A percentile compares a stretch with the other conserved stretches of the same genome.
Evolutionary conservation across 2,329 filamentous ascomycete species (phyloP).

Genomic region (Sclerotiophoma versabilis): DNA sequence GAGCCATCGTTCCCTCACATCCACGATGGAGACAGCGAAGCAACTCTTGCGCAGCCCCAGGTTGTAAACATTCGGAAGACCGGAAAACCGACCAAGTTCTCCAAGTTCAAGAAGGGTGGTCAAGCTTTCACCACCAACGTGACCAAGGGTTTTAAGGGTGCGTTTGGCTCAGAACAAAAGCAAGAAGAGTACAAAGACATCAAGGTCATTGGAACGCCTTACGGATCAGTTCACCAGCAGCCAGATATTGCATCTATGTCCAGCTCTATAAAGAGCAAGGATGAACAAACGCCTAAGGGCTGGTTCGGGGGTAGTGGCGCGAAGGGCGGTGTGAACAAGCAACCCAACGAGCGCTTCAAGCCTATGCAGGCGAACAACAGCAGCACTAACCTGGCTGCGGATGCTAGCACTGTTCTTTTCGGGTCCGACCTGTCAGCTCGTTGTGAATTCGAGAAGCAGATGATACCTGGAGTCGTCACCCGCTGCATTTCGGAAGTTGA

Average conservation of each 20-base stretch:
- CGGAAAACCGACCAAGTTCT: constrained; percentile 93
- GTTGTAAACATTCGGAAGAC: constrained; percentile 90
- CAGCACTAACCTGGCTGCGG: constrained; percentile 50
- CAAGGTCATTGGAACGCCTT: constrained; percentile 58
- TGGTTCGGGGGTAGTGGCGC: constrained; percentile 40
- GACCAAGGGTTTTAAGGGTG: constrained; percentile 90
- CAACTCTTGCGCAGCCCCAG: constrained; percentile 76
- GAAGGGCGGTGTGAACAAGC: constrained; percentile 28
- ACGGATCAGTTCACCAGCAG: constrained; percentile 46
- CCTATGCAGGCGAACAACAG: constrained; percentile 52
- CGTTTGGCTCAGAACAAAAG: constrained; percentile 70
- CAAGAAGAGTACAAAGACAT: constrained; percentile 64
- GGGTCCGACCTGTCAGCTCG: constrained; percentile 88
- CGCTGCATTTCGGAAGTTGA: constrained; percentile 98
- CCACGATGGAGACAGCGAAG: constrained; percentile 69
- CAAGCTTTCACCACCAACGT: constrained; percentile 94
- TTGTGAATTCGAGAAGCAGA: constrained; percentile 84
- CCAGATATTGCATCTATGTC: constrained; percentile 41
- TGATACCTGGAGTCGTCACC: constrained; percentile 88
- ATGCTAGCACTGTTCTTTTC: constrained; percentile 68
- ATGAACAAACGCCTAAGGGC: constrained; percentile 38
- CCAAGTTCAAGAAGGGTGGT: constrained; percentile 98
- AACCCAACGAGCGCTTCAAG: constrained; percentile 34
- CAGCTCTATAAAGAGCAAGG: constrained; percentile 38
- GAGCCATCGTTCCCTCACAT: constrained; percentile 53